Base-by-base conservation (phyloP, 371 early-diverging fungal species). In the Fennellomyces sp. region DNA sequence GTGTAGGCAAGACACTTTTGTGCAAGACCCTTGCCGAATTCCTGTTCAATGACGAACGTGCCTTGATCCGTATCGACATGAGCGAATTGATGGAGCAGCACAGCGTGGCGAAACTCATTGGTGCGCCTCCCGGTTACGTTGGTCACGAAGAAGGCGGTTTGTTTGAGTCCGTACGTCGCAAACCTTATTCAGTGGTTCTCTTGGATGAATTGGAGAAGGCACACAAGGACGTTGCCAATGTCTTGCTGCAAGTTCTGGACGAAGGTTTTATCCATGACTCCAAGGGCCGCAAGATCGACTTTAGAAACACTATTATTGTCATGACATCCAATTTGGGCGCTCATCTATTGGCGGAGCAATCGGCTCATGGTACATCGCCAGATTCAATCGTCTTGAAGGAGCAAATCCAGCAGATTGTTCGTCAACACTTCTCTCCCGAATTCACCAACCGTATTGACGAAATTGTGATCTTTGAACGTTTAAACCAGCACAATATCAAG, bases 191-290 rank as follows among this genome's bases (percentile, higher is more conserved):
- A 12, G 92, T 97, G 23, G 84, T 96, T 12, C 69, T 96, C 21
- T 74, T 97, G 29, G 97, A 97, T 72, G 97, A 97, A 75, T 81
- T 97, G 52, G 97, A 97, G 66, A 91, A 95, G 71, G 96, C 96
- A 21, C 94, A 96, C 60, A 81, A 83, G 54, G 91, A 88, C 58
- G 91, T 93, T 8, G 76, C 87, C 55, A 91, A 92, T 65, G 61
- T 93, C 23, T 76, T 93, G 25, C 75, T 93, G 33, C 94, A 93
- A 67, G 87, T 98, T 0, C 83, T 97, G 2, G 97, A 97, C 67
- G 95, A 97, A 64, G 97, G 98, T 19, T 85, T 89, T 38, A 72
- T 96, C 53, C 94, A 93, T 29, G 95, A 95, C 70, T 84, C 90
- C 42, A 90, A 94, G 64, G 94, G 95, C 15, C 80, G 89, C 30